These are phyloP conservation scores for Pseudogymnoascus verrucosus DNA, from an alignment of 2,329 filamentous ascomycete genomes.

Conservation along the genomic window DNA sequence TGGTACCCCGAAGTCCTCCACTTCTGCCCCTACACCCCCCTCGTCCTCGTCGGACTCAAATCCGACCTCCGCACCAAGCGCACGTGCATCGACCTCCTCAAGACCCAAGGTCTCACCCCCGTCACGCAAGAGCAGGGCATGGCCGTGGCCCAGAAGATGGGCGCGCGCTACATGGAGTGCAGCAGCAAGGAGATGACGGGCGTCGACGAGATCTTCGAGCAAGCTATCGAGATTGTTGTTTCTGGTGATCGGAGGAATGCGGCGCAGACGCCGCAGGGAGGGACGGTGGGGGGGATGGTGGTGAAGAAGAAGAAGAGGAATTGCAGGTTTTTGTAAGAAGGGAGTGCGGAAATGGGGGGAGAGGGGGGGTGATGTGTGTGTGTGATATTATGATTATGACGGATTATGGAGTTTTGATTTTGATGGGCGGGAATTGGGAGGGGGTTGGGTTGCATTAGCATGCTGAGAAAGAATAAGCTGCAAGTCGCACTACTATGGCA, in stretches of 20 bases:
- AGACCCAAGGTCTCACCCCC: constrained; percentile 91
- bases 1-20: constrained; percentile 99
- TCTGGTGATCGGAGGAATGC: constrained; percentile 62
- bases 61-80: constrained; percentile 93
- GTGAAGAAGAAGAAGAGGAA: constrained; percentile 74
- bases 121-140: constrained; percentile 87
- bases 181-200: constrained; percentile 96
- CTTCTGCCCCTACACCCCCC: constrained; percentile 94
- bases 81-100: constrained; percentile 96
- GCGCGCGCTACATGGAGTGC: constrained; percentile 93
- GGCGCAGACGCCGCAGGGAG: constrained; percentile 19
- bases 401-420: not conserved
- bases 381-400: not conserved
- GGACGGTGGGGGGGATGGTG: constrained; percentile 26
- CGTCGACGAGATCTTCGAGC: constrained; percentile 93
- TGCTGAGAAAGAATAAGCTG: not conserved
- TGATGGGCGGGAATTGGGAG: not conserved
- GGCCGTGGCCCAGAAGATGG: constrained; percentile 86
- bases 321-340: constrained; percentile 64
- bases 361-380: constrained; percentile 22
- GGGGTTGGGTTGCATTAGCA: not conserved
- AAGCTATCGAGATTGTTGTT: constrained; percentile 83
- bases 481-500: not conserved
- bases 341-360: too few relatives aligned
- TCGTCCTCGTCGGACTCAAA: constrained; percentile 93